These are phyloP conservation scores for Xylariomycetidae sp. DNA, from an alignment of 2,329 filamentous ascomycete species.

Conservation along the genomic window DNA sequence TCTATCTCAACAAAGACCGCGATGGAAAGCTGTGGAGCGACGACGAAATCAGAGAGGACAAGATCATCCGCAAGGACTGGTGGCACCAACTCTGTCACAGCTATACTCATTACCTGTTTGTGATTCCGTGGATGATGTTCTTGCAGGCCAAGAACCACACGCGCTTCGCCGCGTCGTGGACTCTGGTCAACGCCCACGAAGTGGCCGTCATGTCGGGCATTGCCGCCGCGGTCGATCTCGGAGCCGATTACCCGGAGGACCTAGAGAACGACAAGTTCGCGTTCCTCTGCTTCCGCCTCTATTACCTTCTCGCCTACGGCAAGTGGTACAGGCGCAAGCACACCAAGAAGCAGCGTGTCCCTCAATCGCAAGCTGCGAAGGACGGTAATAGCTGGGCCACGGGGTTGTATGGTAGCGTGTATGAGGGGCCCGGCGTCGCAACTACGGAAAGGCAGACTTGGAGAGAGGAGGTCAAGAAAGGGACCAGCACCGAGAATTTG, in stretches of 20 bases:
- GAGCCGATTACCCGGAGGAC: slow-evolving; percentile 59
- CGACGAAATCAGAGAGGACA: slow-evolving; percentile 46
- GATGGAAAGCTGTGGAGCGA: slow-evolving; percentile 51
- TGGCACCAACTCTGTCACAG: slow-evolving; percentile 59
- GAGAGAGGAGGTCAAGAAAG: slow-evolving; percentile 33
- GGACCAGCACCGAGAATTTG: slow-evolving; percentile 30
- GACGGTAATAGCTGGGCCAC: slow-evolving; percentile 52
- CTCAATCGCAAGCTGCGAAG: slow-evolving; percentile 31
- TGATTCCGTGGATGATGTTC: slow-evolving; percentile 63
- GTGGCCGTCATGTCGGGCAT: slow-evolving; percentile 64
- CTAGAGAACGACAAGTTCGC: slow-evolving; percentile 59
- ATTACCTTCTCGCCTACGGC: slow-evolving; percentile 57
- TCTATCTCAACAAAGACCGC: slow-evolving; percentile 54
- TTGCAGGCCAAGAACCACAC: slow-evolving; percentile 58
- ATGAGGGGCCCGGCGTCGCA: slow-evolving; percentile 53
- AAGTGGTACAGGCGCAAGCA: slow-evolving; percentile 50
- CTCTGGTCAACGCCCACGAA: slow-evolving; percentile 63
- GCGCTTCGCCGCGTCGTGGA: slow-evolving; percentile 60
- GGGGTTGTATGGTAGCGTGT: slow-evolving; percentile 55
- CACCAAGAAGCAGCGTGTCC: slow-evolving; percentile 19
- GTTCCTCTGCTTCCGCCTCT: slow-evolving; percentile 55
- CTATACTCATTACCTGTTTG: slow-evolving; percentile 54
- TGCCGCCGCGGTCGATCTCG: slow-evolving; percentile 63
- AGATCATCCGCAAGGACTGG: slow-evolving; percentile 55
- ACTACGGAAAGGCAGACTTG: slow-evolving; percentile 49